Evolutionary conservation across 2,329 filamentous ascomycete species (phyloP).

Genomic region (Phialophora expanda): DNA sequence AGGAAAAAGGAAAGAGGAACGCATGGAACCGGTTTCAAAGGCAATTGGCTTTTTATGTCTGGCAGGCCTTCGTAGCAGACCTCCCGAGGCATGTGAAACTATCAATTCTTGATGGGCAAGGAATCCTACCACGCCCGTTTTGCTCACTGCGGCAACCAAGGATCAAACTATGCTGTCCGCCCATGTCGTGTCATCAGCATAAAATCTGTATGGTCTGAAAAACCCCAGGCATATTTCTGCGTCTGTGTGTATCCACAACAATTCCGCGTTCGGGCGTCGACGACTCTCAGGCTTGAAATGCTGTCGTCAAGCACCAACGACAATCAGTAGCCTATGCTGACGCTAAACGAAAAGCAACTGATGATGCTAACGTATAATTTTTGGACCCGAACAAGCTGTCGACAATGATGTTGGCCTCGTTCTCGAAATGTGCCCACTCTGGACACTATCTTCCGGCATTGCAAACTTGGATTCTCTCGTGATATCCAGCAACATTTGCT

Average conservation of each 20-base stretch:
- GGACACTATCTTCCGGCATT: neutral
- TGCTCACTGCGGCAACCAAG: neutral
- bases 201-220: conserved; percentile 24
- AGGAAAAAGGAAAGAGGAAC: neutral
- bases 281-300: neutral
- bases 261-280: neutral
- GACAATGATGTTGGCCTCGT: neutral
- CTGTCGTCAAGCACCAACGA: neutral
- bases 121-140: neutral
- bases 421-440: neutral
- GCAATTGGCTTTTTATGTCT: neutral
- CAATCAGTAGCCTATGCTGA: neutral
- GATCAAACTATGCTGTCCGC: conserved; percentile 8
- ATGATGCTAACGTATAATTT: conserved; percentile 15
- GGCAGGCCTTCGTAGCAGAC: neutral
- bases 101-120: neutral
- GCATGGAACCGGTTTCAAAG: neutral
- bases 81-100: conserved; percentile 6
- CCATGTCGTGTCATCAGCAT: conserved; percentile 12
- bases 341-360: neutral
- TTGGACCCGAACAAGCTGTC: neutral
- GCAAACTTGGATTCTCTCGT: neutral
- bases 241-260: neutral
- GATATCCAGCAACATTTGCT: neutral
- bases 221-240: conserved; percentile 18